phyloP scores from a whole-genome alignment of 495 filamentous ascomycete genomes.

The Paragyromitra xinjiangensis region DNA sequence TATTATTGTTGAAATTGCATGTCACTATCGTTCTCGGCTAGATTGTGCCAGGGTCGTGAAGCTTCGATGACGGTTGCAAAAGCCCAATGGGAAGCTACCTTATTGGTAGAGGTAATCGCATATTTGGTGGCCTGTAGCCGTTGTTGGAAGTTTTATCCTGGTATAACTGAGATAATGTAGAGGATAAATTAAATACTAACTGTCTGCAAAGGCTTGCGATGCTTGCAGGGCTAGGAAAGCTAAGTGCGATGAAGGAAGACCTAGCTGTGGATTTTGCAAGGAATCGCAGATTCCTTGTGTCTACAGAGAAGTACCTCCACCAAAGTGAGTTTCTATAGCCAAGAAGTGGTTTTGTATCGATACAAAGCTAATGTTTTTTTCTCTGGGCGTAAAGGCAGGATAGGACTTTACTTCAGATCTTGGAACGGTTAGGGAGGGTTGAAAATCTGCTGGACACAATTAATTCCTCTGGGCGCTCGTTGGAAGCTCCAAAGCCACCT shows the following conservation, averaged over 20 bases:
- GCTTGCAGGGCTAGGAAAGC: slow-evolving; percentile 70
- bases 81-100: not conserved
- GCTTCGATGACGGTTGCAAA: slow-evolving; percentile 10
- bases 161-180: slow-evolving; percentile 8
- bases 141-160: not conserved
- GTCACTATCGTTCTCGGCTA: not conserved
- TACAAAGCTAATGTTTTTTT: slow-evolving; percentile 29
- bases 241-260: slow-evolving; percentile 71
- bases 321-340: slow-evolving; percentile 62
- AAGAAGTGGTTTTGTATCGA: not conserved
- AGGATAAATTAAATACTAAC: slow-evolving; percentile 19
- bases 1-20: slow-evolving; percentile 13
- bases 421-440: slow-evolving; percentile 55
- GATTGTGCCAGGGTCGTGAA: slow-evolving; percentile 2
- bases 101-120: not conserved
- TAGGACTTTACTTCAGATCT: slow-evolving; percentile 57
- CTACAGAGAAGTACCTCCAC: slow-evolving; percentile 69
- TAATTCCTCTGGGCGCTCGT: slow-evolving; percentile 46
- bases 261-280: slow-evolving; percentile 68
- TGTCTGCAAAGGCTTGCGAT: slow-evolving; percentile 65
- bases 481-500: slow-evolving; percentile 14
- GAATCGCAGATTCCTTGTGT: slow-evolving; percentile 67
- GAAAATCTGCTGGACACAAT: slow-evolving; percentile 54
- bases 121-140: slow-evolving; percentile 8
- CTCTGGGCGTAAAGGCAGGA: slow-evolving; percentile 50